Evolutionary conservation across 2,329 filamentous ascomycete species (phyloP).

Genomic region (Pezicula neosporulosa): DNA sequence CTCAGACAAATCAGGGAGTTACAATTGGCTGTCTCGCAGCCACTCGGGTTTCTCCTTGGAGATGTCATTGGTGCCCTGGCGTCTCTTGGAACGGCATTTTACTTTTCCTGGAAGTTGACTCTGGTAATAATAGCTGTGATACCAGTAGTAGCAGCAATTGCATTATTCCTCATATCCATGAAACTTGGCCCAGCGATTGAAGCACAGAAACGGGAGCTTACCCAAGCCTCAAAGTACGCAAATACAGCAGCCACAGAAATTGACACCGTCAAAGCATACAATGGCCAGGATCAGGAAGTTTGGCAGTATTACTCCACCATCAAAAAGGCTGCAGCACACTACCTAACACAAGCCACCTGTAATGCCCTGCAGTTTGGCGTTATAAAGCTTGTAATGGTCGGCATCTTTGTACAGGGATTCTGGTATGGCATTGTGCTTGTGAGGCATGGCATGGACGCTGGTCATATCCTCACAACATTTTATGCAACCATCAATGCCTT

Average conservation of each 20-base stretch:
- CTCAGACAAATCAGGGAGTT: slow-evolving; percentile 76
- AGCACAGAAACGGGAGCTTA: slow-evolving; percentile 64
- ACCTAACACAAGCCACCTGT: slow-evolving; percentile 63
- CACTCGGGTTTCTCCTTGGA: slow-evolving; percentile 67
- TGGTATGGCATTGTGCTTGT: slow-evolving; percentile 80
- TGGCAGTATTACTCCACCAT: slow-evolving; percentile 60
- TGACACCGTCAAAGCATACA: slow-evolving; percentile 83
- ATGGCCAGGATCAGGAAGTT: slow-evolving; percentile 68
- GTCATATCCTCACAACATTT: slow-evolving; percentile 77
- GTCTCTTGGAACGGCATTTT: slow-evolving; percentile 70
- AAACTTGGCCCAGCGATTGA: slow-evolving; percentile 64
- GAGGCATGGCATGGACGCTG: slow-evolving; percentile 50
- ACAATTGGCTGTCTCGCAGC: slow-evolving; percentile 75
- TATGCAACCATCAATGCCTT: slow-evolving; percentile 77
- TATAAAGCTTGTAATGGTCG: slow-evolving; percentile 69
- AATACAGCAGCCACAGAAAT: slow-evolving; percentile 70
- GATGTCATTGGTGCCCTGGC: slow-evolving; percentile 61
- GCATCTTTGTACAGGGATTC: slow-evolving; percentile 84
- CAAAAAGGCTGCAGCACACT: slow-evolving; percentile 56
- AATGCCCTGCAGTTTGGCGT: slow-evolving; percentile 71
- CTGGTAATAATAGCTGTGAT: slow-evolving; percentile 72
- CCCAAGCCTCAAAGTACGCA: slow-evolving; percentile 67
- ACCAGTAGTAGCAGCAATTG: slow-evolving; percentile 61
- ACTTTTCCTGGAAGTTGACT: slow-evolving; percentile 80
- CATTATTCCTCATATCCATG: slow-evolving; percentile 57